phyloP scores from a whole-genome alignment of 192 early-diverging fungal species.

The Linnemannia elongata region DNA sequence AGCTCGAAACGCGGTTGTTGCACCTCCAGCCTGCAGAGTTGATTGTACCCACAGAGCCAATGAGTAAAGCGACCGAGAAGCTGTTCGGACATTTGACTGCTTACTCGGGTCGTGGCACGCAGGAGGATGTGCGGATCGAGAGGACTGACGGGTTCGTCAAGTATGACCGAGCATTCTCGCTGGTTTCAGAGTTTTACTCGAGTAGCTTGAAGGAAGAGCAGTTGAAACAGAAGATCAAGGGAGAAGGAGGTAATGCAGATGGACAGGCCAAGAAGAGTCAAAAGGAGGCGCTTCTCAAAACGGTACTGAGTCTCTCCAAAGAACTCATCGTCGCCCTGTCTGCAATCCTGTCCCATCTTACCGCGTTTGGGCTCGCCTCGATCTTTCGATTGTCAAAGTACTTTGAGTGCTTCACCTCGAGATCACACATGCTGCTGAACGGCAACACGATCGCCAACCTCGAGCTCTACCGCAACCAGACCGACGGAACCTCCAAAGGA shows the following conservation, averaged over 20 bases:
- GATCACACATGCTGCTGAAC: constrained; percentile 75
- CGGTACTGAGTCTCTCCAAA: constrained; percentile 36
- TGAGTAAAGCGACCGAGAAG: constrained; percentile 73
- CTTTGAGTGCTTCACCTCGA: constrained; percentile 70
- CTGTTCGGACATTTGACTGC: constrained; percentile 55
- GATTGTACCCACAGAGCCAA: constrained; percentile 62
- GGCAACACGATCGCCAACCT: constrained; percentile 75
- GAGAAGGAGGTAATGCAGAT: not conserved
- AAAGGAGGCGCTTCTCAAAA: constrained; percentile 40
- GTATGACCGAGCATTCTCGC: constrained; percentile 58
- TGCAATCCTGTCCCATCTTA: constrained; percentile 71
- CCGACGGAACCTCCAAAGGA: constrained; percentile 58
- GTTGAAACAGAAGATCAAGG: not conserved
- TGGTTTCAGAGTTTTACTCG: constrained; percentile 63
- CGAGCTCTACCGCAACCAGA: constrained; percentile 74
- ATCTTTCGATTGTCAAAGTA: constrained; percentile 68
- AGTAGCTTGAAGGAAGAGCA: constrained; percentile 34
- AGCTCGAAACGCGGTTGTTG: constrained; percentile 77
- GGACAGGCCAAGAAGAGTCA: constrained; percentile 19
- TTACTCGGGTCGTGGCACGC: constrained; percentile 10
- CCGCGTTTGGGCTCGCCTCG: constrained; percentile 71
- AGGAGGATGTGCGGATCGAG: constrained; percentile 70
- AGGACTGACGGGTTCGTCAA: constrained; percentile 62
- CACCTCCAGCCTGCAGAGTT: constrained; percentile 79
- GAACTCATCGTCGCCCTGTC: constrained; percentile 58